Evolutionary conservation across 345 rosid species (phyloP).

Genomic region (Brassica napus): Da-Ae NC_063442.1:42091001-42091500

Average conservation of each 20-base stretch:
- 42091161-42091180: slow-evolving; percentile 34
- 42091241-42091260: slow-evolving; percentile 12
- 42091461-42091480: neutral
- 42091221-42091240: slow-evolving; percentile 19
- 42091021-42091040: neutral
- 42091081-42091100: slow-evolving; percentile 1
- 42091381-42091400: neutral
- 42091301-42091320: neutral
- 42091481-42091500: too few relatives aligned
- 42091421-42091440: neutral
- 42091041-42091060: neutral
- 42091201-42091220: slow-evolving; percentile 31
- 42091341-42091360: neutral
- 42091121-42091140: slow-evolving; percentile 11
- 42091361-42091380: neutral
- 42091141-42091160: slow-evolving; percentile 30
- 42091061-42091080: slow-evolving; percentile 23
- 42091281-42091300: slow-evolving; percentile 22
- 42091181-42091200: slow-evolving; percentile 16
- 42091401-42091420: neutral
- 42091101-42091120: slow-evolving; percentile 17
- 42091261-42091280: neutral
- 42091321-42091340: neutral
- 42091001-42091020: neutral
- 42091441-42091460: neutral